These are phyloP conservation scores for Tetradesmus obliquus DNA, from an alignment of 139 green algal species.

Conservation along the genomic window DNA sequence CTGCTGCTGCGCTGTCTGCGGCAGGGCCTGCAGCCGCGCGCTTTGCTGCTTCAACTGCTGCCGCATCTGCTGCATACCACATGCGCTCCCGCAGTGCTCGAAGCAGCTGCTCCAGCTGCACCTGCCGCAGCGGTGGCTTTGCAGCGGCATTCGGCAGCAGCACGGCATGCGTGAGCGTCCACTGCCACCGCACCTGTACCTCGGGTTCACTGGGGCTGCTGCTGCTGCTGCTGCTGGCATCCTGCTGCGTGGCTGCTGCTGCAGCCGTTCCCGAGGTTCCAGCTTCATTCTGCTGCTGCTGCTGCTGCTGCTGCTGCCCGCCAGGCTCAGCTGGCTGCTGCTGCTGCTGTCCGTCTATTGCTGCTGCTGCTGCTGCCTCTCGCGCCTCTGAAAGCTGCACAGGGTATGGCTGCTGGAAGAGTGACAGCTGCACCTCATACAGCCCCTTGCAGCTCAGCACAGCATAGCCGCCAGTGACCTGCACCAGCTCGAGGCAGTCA, in stretches of 20 bases:
- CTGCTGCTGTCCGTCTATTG: not conserved
- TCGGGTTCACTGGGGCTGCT: not conserved
- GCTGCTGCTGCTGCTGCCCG: conserved; percentile 13
- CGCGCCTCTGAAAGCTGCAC: conserved; percentile 14
- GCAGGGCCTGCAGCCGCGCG: not conserved
- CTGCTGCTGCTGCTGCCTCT: conserved; percentile 28
- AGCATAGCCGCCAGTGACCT: conserved; percentile 34
- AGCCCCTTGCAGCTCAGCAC: conserved; percentile 42
- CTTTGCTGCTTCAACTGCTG: conserved; percentile 34
- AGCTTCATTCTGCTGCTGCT: conserved; percentile 2
- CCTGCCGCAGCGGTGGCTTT: not conserved
- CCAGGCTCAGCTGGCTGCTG: conserved; percentile 13
- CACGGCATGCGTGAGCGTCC: conserved; percentile 32
- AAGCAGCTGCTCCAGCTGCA: conserved; percentile 34
- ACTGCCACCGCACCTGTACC: conserved; percentile 33
- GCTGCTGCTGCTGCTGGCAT: not conserved
- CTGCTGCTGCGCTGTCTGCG: not conserved
- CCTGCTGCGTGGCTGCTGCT: not conserved
- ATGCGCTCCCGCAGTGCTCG: conserved; percentile 1
- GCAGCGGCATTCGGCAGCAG: conserved; percentile 35
- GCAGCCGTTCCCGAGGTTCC: conserved; percentile 1
- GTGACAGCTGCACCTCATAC: conserved; percentile 37
- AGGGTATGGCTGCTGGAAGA: conserved; percentile 34
- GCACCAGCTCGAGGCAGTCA: conserved; percentile 11
- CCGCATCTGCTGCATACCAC: conserved; percentile 34